Conservation (phyloP, 345 rosid species). For the Draba incana region DNA sequence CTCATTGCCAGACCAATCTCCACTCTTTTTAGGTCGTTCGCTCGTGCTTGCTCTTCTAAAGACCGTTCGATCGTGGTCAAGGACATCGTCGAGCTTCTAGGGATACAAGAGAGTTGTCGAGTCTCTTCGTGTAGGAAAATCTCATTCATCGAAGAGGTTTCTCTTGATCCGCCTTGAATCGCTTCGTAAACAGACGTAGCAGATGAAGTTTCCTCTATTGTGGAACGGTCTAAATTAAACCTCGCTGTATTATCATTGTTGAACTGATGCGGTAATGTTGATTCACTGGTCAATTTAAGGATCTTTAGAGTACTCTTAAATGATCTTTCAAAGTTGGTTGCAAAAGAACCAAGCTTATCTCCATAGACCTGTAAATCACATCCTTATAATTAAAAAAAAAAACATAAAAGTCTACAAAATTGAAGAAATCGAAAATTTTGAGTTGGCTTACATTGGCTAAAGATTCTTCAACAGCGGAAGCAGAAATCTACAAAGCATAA, state of each 20-base stretch:
- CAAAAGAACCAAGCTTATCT: slow-evolving; percentile 55
- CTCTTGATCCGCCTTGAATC: slow-evolving; percentile 39
- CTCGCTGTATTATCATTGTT: slow-evolving; percentile 32
- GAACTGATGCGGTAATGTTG: slow-evolving; percentile 32
- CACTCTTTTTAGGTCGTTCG: slow-evolving; percentile 71
- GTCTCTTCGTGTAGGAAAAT: slow-evolving; percentile 42
- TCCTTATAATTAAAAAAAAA: background rate
- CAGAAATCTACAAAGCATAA: slow-evolving; percentile 44
- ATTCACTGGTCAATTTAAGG: slow-evolving; percentile 61
- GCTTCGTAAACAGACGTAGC: slow-evolving; percentile 41
- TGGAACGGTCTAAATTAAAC: slow-evolving; percentile 36
- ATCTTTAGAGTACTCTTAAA: slow-evolving; percentile 78
- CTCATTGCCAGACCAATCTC: slow-evolving; percentile 60
- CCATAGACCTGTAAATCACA: slow-evolving; percentile 66
- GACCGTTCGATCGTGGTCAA: slow-evolving; percentile 54
- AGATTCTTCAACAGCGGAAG: slow-evolving; percentile 76
- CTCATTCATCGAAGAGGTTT: slow-evolving; percentile 43
- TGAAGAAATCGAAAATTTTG: background rate
- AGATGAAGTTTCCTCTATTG: slow-evolving; percentile 34
- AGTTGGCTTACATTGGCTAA: slow-evolving; percentile 71
- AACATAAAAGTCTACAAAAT: background rate
- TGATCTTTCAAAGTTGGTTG: slow-evolving; percentile 67
- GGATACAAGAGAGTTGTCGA: slow-evolving; percentile 47
- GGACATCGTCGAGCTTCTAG: slow-evolving; percentile 42
- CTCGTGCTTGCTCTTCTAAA: slow-evolving; percentile 63